These are phyloP conservation scores for Biancaea sappan DNA, from an alignment of 306 rosid genomes.

Conservation along the genomic window DNA sequence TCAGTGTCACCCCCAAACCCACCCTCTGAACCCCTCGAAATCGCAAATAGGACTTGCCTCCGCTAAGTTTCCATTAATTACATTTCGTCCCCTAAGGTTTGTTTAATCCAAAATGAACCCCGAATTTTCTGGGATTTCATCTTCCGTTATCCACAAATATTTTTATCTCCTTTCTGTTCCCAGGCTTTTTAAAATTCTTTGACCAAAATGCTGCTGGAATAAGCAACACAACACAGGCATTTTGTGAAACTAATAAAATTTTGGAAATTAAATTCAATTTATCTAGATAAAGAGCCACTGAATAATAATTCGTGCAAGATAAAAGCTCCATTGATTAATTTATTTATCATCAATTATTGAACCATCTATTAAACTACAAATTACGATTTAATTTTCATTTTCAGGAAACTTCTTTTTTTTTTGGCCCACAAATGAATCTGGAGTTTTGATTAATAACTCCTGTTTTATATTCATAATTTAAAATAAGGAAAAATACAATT, in stretches of 20 bases:
- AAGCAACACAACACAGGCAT: too few relatives aligned
- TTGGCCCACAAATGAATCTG: too few relatives aligned
- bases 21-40: not conserved
- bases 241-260: too few relatives aligned
- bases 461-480: not conserved
- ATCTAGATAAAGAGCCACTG: too few relatives aligned
- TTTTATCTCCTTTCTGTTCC: not conserved
- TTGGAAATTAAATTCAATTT: too few relatives aligned
- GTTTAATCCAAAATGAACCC: not conserved
- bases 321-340: too few relatives aligned
- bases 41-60: not conserved
- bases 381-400: not conserved
- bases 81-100: not conserved
- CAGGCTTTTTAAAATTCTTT: not conserved
- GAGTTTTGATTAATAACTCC: not conserved
- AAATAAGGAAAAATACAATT: too few relatives aligned
- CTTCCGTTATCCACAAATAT: not conserved
- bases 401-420: too few relatives aligned
- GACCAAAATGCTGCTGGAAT: not conserved
- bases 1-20: conserved; percentile 27
- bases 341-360: not conserved
- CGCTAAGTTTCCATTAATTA: not conserved
- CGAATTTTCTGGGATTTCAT: not conserved
- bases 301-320: too few relatives aligned
- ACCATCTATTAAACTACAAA: too few relatives aligned